Evolutionary conservation across 2,329 filamentous ascomycete species (phyloP), one percentile per base, ranked within the genome.

Genomic region (Tetracladium maxilliforme): DNA sequence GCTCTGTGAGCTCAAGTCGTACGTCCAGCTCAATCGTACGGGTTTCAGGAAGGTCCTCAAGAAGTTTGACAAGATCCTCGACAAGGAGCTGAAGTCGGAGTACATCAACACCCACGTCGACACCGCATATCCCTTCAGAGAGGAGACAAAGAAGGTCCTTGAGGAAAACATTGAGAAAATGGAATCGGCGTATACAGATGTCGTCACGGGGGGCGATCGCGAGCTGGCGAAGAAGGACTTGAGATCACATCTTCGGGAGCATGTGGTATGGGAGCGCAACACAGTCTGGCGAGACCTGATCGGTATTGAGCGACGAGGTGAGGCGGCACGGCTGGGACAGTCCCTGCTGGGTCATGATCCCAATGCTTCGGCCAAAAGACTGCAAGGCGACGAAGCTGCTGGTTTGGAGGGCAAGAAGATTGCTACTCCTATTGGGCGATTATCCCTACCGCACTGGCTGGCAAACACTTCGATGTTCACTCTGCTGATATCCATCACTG

Each of bases 281-380:
- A 98, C 90, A 0, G 90, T 98, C 11, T 98, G 90, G 90, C 66
- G 92, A 53, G 90, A 98, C 41, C 90, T 98, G 70, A 98, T 98
- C 46, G 90, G 87, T 26, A 87, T 98, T 38, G 92, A 98, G 56
- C 69, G 90, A 13, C 86, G 92, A 45, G 83, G 83, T 2, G 87
- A 95, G 52, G 92, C 90, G 7, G 87, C 87, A 7, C 90, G 87
- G 38, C 65, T 98, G 35, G 90, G 90, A 21, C 58, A 80, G 25
- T 81, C 82, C 1, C 61, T 95, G 27, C 67, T 95, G 3, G 86
- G 86, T 5, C 66, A 70, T 14, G 77, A 78, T 17, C 67, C 69
- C 11, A 74, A 79, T 38, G 68, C 69, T 15, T 60, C 66, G 6
- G 70, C 72, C 27, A 70, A 75, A 22, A 63, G 80, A 23, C 58